These are phyloP conservation scores for Drechslerella coelobrocha DNA, from an alignment of 2,329 filamentous ascomycete species.

Conservation along the genomic window DNA sequence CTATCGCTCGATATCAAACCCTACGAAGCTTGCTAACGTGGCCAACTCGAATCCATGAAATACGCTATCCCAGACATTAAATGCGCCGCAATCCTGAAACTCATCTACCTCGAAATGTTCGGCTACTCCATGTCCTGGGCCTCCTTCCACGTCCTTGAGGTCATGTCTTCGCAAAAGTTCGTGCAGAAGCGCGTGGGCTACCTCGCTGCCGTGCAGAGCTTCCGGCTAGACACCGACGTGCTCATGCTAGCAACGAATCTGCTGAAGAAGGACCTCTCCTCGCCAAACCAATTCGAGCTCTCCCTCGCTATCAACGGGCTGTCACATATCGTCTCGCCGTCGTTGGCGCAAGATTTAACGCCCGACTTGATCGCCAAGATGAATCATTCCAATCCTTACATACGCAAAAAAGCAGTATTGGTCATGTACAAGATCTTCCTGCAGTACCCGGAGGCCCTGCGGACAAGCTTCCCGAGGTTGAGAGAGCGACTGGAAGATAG, in stretches of 20 bases:
- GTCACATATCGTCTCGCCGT: slow-evolving; percentile 93
- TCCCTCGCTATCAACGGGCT: slow-evolving; percentile 85
- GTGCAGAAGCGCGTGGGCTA: slow-evolving; percentile 95
- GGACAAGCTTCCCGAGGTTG: slow-evolving; percentile 95
- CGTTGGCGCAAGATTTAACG: slow-evolving; percentile 86
- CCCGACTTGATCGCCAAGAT: slow-evolving; percentile 85
- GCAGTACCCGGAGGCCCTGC: slow-evolving; percentile 93
- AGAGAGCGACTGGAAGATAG: slow-evolving; percentile 92
- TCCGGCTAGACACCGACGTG: slow-evolving; percentile 92
- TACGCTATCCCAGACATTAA: slow-evolving; percentile 97
- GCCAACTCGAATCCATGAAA: no score
- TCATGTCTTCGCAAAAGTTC: slow-evolving; percentile 96
- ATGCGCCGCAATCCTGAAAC: slow-evolving; percentile 91
- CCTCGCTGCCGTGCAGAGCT: slow-evolving; percentile 92
- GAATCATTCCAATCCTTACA: slow-evolving; percentile 80
- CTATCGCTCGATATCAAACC: no score
- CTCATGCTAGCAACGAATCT: slow-evolving; percentile 97
- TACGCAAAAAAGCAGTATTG: slow-evolving; percentile 95
- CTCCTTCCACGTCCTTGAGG: slow-evolving; percentile 95
- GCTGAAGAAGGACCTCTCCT: slow-evolving; percentile 88
- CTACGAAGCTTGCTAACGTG: no score
- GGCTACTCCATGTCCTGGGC: slow-evolving; percentile 99
- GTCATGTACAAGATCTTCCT: slow-evolving; percentile 91
- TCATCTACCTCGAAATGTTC: slow-evolving; percentile 98
- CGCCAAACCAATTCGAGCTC: slow-evolving; percentile 76